These are phyloP conservation scores for Cyberlindnera mrakii DNA, from an alignment of 805 yeast genomes.

Conservation along the genomic window DNA sequence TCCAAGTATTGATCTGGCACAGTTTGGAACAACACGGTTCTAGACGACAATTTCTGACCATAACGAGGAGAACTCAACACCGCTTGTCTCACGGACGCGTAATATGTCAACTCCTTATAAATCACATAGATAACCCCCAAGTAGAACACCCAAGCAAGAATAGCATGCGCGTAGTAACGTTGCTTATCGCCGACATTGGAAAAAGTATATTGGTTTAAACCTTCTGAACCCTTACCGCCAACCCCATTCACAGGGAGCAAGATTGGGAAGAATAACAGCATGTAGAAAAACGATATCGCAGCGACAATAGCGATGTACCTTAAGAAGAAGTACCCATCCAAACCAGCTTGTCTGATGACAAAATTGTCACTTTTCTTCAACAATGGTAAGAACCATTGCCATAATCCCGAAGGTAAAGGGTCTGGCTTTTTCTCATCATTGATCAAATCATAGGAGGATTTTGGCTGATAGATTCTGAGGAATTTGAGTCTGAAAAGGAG, in stretches of 20 bases:
- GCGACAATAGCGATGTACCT: constrained; percentile 64
- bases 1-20: constrained; percentile 72
- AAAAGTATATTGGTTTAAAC: constrained; percentile 72
- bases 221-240: constrained; percentile 52
- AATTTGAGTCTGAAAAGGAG: constrained; percentile 57
- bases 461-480: constrained; percentile 79
- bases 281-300: constrained; percentile 47
- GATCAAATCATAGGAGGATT: constrained; percentile 57
- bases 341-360: constrained; percentile 78
- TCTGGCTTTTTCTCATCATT: constrained; percentile 60
- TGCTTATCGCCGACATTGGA: constrained; percentile 57
- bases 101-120: constrained; percentile 78
- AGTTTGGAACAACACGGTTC: constrained; percentile 79
- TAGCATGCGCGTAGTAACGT: constrained; percentile 82
- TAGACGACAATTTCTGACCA: constrained; percentile 64
- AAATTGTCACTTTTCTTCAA: constrained; percentile 65
- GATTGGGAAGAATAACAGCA: constrained; percentile 52
- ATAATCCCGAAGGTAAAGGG: constrained; percentile 63
- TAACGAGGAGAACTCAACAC: constrained; percentile 77
- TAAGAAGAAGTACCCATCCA: constrained; percentile 91
- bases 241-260: constrained; percentile 82
- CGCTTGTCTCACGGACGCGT: constrained; percentile 69
- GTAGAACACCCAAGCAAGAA: constrained; percentile 75
- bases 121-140: constrained; percentile 64
- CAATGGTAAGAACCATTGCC: constrained; percentile 65